Conservation (phyloP, 352 stramenopile genomes). For the Discostella stelligera region DNA sequence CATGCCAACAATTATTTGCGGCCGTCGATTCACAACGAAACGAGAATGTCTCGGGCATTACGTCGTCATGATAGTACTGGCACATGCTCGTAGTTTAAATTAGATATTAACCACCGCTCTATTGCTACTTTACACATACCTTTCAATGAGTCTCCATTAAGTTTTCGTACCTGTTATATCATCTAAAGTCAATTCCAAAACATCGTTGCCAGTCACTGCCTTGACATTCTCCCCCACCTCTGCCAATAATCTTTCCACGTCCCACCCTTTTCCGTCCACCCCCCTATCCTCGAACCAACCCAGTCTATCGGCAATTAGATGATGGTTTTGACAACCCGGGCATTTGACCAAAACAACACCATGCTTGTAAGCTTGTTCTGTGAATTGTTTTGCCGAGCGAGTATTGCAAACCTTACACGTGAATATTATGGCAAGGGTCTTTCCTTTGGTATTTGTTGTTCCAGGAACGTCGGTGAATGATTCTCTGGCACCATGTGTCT, state of each 20-base stretch:
- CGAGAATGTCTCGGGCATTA: conserved; percentile 2
- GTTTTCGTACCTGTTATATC: conserved; percentile 57
- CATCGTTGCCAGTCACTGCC: conserved; percentile 66
- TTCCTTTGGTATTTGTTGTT: conserved; percentile 83
- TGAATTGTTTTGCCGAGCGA: conserved; percentile 95
- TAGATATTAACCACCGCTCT: neutral
- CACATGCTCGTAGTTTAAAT: neutral
- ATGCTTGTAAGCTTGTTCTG: conserved; percentile 93
- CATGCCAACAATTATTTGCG: conserved; percentile 69
- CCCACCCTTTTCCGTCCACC: conserved; percentile 59
- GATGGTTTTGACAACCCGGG: conserved; percentile 96
- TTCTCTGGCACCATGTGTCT: conserved; percentile 1
- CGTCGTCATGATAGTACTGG: neutral
- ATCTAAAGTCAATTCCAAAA: conserved; percentile 76
- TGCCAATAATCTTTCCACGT: conserved; percentile 64
- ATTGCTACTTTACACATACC: neutral
- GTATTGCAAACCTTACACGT: conserved; percentile 98
- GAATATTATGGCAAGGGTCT: conserved; percentile 97
- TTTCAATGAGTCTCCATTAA: neutral
- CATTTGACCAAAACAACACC: conserved; percentile 97
- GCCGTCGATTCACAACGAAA: conserved; percentile 51
- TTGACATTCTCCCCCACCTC: conserved; percentile 65
- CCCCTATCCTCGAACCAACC: conserved; percentile 71
- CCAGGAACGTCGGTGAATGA: conserved; percentile 74
- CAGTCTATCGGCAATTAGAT: conserved; percentile 93